Evolutionary conservation across 768 basidiomycete genomes (phyloP).

Genomic region (Austroboletus eburneus): DNA sequence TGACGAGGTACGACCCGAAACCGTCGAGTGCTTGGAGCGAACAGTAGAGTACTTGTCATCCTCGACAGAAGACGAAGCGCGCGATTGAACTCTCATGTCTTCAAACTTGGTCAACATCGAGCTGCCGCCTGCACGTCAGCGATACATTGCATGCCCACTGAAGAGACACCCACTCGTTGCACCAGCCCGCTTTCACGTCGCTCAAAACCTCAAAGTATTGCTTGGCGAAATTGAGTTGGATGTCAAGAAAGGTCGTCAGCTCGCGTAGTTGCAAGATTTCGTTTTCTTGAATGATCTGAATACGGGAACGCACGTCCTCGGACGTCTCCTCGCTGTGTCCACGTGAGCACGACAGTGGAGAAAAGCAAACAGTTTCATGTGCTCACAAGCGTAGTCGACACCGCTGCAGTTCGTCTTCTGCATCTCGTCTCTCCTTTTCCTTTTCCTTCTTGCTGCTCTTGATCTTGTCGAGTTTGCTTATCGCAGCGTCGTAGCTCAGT

Average conservation of each 20-base stretch:
- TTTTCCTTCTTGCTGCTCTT: constrained; percentile 78
- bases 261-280: constrained; percentile 71
- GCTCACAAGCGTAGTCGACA: constrained; percentile 74
- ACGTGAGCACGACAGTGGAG: constrained; percentile 8
- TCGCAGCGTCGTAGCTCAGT: constrained; percentile 72
- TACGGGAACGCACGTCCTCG: constrained; percentile 78
- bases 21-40: constrained; percentile 31
- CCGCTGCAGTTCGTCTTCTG: constrained; percentile 75
- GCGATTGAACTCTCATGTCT: constrained; percentile 15
- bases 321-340: constrained; percentile 72
- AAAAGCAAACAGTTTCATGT: not conserved
- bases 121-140: constrained; percentile 18
- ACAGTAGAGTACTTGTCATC: constrained; percentile 30
- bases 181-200: constrained; percentile 67
- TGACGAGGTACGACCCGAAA: constrained; percentile 20
- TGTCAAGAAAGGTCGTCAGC: constrained; percentile 65
- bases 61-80: not conserved
- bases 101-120: constrained; percentile 28
- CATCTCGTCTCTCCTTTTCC: constrained; percentile 65
- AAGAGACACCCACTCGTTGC: constrained; percentile 46
- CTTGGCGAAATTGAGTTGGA: constrained; percentile 69
- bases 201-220: constrained; percentile 70
- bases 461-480: constrained; percentile 62
- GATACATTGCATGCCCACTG: not conserved
- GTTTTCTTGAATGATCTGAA: constrained; percentile 75